Percentiles rank a stretch among this genome's conserved stretches.
Evolutionary conservation across 345 rosid genomes (phyloP).

Genomic region (Syzygium aromaticum): DNA sequence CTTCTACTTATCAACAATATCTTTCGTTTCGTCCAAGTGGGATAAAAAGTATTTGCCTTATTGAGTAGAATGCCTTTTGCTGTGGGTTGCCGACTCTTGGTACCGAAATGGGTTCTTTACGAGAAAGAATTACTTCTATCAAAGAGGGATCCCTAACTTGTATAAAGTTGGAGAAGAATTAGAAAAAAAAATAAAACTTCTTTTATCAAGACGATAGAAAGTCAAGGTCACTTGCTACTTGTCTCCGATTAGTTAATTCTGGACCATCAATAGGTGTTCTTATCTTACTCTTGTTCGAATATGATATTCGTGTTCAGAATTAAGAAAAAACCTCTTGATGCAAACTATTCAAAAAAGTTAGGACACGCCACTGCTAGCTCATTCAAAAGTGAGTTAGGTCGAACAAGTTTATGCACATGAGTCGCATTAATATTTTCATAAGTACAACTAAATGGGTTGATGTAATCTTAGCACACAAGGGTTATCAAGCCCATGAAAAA

Average conservation of each 20-base stretch:
- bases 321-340: not conserved
- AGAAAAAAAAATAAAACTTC: not conserved
- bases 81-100: too few species aligned
- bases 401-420: not conserved
- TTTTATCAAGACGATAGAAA: not conserved
- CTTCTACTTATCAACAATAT: too few species aligned
- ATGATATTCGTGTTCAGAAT: not conserved
- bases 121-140: too few species aligned
- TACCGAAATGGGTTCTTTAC: too few species aligned
- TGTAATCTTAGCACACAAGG: not conserved
- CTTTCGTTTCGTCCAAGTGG: too few species aligned
- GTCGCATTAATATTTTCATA: not conserved
- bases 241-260: not conserved
- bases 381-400: not conserved
- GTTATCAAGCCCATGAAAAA: not conserved
- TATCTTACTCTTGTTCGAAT: not conserved
- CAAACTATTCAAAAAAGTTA: not conserved
- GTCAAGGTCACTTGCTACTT: too few species aligned
- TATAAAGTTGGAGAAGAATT: not conserved
- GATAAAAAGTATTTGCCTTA: too few species aligned
- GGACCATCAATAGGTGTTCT: not conserved
- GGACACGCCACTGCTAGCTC: fast-evolving
- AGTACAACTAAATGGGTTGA: not conserved
- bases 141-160: too few species aligned
- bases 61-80: too few species aligned